Conservation (phyloP, 2,329 filamentous ascomycete genomes). For the Trichoderma afroharzianum region DNA sequence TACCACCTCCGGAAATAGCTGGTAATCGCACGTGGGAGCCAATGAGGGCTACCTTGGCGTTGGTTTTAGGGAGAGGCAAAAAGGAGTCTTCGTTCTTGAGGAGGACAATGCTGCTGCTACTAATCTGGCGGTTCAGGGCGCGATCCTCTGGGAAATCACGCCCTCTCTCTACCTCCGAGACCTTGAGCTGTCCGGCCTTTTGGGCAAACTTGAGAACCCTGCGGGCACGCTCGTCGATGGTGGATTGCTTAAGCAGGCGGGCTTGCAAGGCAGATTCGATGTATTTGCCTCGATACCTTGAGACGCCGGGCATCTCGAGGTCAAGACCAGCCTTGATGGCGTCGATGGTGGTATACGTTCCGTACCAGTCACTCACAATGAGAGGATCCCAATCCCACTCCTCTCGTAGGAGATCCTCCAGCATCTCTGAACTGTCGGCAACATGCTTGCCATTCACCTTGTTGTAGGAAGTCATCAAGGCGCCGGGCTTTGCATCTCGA, state of each 20-base stretch:
- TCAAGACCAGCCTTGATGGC: neutral
- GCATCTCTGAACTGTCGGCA: neutral
- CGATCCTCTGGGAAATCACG: neutral
- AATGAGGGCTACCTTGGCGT: neutral
- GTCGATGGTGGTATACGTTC: neutral
- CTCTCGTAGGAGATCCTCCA: neutral
- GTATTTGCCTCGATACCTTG: neutral
- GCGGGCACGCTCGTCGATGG: neutral
- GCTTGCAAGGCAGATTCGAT: neutral
- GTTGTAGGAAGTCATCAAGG: slow-evolving; percentile 8
- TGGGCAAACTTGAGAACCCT: neutral
- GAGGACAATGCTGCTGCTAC: neutral
- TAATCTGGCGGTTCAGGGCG: neutral
- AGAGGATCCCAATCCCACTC: slow-evolving; percentile 6
- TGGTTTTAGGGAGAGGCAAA: neutral
- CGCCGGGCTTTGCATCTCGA: neutral
- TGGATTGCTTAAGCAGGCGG: neutral
- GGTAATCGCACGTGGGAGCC: neutral
- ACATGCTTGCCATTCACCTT: neutral
- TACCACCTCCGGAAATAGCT: neutral
- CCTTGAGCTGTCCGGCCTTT: neutral
- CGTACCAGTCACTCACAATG: slow-evolving; percentile 4
- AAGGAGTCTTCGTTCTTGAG: neutral
- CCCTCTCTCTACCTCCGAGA: neutral
- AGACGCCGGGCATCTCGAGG: slow-evolving; percentile 6